A percentile compares a stretch with the other conserved stretches of the same genome.
These are phyloP conservation scores for Tylopilus vinaceipallidus DNA, from an alignment of 768 basidiomycete species.

Conservation along the genomic window DNA sequence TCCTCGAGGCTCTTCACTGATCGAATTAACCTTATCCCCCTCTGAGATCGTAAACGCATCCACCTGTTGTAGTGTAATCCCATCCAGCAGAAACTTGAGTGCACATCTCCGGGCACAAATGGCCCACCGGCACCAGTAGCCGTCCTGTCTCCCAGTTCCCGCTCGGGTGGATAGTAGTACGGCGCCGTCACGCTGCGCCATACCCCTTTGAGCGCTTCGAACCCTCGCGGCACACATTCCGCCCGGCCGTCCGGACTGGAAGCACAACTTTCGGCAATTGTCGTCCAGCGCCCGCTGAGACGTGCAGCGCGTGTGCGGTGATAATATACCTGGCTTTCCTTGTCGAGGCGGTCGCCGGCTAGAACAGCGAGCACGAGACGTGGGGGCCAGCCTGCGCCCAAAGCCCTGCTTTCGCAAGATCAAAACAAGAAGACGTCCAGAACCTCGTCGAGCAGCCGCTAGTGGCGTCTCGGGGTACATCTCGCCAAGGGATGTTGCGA, in stretches of 20 bases:
- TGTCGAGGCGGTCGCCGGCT: no score
- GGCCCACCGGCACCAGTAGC: neutral
- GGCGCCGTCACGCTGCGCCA: conserved; percentile 23
- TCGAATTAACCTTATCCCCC: conserved; percentile 9
- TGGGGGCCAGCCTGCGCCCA: no score
- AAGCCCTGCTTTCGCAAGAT: no score
- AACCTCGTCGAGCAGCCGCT: no score
- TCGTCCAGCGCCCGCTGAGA: conserved; percentile 39
- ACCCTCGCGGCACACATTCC: conserved; percentile 17
- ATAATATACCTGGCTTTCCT: no score
- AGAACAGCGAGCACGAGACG: no score
- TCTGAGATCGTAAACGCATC: conserved; percentile 6
- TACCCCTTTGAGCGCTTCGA: conserved; percentile 21
- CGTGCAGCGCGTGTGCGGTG: conserved; percentile 32
- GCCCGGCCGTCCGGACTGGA: conserved; percentile 26
- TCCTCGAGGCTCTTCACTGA: conserved; percentile 17
- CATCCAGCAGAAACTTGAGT: conserved; percentile 11
- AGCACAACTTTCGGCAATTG: conserved; percentile 21
- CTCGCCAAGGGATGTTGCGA: no score
- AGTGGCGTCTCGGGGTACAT: no score
- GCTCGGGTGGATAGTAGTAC: conserved; percentile 3
- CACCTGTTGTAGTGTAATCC: conserved; percentile 10
- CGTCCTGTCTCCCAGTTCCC: neutral
- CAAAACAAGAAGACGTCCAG: no score
- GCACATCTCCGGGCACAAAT: conserved; percentile 16